These are phyloP conservation scores for Mucor plumbeus DNA, from an alignment of 371 early-diverging fungal genomes.

Conservation along the genomic window DNA sequence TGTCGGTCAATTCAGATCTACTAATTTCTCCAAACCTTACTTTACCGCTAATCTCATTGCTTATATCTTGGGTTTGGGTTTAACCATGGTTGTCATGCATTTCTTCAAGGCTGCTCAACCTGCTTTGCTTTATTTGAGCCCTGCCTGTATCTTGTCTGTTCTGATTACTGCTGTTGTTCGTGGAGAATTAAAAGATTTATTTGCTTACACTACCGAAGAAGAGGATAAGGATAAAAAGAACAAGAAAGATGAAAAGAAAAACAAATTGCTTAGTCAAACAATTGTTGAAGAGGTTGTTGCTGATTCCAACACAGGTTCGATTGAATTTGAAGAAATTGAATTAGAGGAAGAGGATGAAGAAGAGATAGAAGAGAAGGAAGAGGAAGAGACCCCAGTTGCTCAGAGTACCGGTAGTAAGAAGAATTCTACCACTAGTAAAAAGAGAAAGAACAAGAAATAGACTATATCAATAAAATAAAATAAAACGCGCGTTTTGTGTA, in stretches of 20 bases:
- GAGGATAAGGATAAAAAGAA: conserved; percentile 44
- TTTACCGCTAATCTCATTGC: conserved; percentile 82
- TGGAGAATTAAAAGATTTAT: conserved; percentile 84
- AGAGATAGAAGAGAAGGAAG: conserved; percentile 3
- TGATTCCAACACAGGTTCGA: not conserved
- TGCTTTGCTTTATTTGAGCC: conserved; percentile 94
- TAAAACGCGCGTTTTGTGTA: not conserved
- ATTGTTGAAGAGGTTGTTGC: conserved; percentile 12
- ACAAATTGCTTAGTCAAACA: conserved; percentile 15
- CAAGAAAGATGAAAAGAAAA: conserved; percentile 16
- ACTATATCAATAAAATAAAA: not conserved
- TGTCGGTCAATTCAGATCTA: conserved; percentile 56
- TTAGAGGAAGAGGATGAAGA: conserved; percentile 25
- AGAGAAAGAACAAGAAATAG: conserved; percentile 22
- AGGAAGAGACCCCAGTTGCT: not conserved
- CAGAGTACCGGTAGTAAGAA: conserved; percentile 6
- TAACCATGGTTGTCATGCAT: conserved; percentile 95
- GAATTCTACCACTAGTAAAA: conserved; percentile 12
- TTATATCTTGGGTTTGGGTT: conserved; percentile 84
- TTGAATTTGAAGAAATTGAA: conserved; percentile 25
- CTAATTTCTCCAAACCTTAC: conserved; percentile 85
- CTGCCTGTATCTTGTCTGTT: conserved; percentile 92
- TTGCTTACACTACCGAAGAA: conserved; percentile 77
- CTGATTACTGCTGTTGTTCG: conserved; percentile 79
- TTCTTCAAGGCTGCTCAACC: conserved; percentile 98